Conservation (phyloP, 1,284 basidiomycete species). For the Marasmius tenuissimus region DNA sequence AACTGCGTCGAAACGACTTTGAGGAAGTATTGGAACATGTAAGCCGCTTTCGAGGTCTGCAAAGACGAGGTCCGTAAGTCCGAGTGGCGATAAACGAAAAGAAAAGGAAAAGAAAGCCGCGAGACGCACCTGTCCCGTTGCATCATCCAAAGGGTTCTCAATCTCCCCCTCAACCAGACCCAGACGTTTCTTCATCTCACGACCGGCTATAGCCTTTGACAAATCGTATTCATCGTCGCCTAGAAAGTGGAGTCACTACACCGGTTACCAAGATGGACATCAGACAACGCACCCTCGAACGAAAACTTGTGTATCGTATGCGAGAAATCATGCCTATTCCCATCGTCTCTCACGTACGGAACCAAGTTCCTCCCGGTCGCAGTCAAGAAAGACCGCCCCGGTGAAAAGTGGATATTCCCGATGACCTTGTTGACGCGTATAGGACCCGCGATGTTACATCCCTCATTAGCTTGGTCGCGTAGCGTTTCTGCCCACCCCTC, state of each 20-base stretch:
- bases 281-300: conserved; percentile 60
- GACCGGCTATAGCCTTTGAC: conserved; percentile 59
- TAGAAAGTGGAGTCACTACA: conserved; percentile 13
- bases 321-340: conserved; percentile 90
- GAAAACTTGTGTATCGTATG: conserved; percentile 84
- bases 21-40: conserved; percentile 97
- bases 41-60: conserved; percentile 69
- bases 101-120: conserved; percentile 1
- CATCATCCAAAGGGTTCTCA: conserved; percentile 80
- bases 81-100: background rate
- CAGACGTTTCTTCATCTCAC: conserved; percentile 74
- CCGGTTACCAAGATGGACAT: background rate
- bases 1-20: conserved; percentile 96
- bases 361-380: conserved; percentile 80
- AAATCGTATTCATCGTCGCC: conserved; percentile 76
- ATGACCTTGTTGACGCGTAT: conserved; percentile 97
- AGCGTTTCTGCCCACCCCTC: conserved; percentile 97
- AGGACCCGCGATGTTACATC: conserved; percentile 90
- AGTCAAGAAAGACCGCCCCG: conserved; percentile 91
- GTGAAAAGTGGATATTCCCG: conserved; percentile 87
- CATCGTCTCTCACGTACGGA: conserved; percentile 89
- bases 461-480: conserved; percentile 89
- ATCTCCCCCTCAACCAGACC: conserved; percentile 46
- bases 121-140: conserved; percentile 55
- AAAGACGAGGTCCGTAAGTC: conserved; percentile 1